Base-by-base conservation (phyloP, 306 rosid species). In the Rosa multiflora region DNA sequence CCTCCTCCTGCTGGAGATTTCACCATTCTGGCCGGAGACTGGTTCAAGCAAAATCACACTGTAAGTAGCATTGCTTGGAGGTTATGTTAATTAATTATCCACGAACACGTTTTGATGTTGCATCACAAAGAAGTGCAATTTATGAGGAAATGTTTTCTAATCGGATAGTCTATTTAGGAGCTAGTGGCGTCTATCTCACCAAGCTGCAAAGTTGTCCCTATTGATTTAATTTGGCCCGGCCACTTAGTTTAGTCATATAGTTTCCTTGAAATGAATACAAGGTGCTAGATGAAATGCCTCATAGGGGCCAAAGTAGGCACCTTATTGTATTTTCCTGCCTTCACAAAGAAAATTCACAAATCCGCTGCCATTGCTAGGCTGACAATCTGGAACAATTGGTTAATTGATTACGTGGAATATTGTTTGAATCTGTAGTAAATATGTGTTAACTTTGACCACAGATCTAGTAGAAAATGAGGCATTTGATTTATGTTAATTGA, bases 1-100 rank as follows among this genome's bases (percentile, higher is more conserved):
- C 80, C 88, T 82, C 81, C 96, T 74, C 98, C 98, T 3, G 87
- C 90, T 0, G 96, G 91, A 71, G 98, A 94, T 74, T 91, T 85
- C 81, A 88, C 96, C 68, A 32, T 94, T 37, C 87, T 94, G 40
- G 87, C 97, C 0, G 98, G 98, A 47, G 97, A 94, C 74, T 94
- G 97, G 96, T 94, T 83, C 88, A 83, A 84, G 62, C 83, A 73
- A 84, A 92, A 89, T 76, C 98, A 94, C 88, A 90, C 90, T 35
- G 97, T 94, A 85, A 86, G 91, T 80, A 61, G 51, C 70, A 39
- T 72, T 59, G 46, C 59, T 79, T 64, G 47, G 32, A 14, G 48
- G n/a, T 20, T 56, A 8, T 73, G 23, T 37, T 56, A n/a, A 66
- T 17, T 66, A 20, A 63, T 11, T 53, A 37, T 43, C 62, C 52